Percentiles rank a stretch among this genome's conserved stretches.
These are phyloP conservation scores for Coccomyxa sp. DNA, from an alignment of 139 green algal species.

Conservation along the genomic window DNA sequence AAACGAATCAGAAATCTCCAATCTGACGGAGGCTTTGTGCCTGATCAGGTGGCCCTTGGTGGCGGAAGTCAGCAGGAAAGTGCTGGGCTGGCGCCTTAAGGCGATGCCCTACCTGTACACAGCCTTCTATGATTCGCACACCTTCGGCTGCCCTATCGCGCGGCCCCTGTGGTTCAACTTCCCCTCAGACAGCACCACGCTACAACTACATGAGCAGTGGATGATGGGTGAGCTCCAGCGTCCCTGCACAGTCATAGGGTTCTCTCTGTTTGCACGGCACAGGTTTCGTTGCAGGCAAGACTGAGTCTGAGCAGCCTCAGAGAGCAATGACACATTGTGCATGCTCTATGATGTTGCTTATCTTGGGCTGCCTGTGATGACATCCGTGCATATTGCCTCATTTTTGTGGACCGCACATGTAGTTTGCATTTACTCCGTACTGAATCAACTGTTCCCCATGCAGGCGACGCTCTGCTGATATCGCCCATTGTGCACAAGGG, in stretches of 20 bases:
- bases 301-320: too few relatives aligned
- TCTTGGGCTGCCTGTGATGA: too few relatives aligned
- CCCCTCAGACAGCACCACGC: constrained; percentile 18
- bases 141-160: constrained; percentile 48
- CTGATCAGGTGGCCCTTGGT: not conserved
- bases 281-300: too few relatives aligned
- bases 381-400: too few relatives aligned
- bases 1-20: too few relatives aligned
- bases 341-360: too few relatives aligned
- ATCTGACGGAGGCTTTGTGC: not conserved
- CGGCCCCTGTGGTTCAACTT: constrained; percentile 57
- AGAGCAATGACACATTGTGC: constrained; percentile 5
- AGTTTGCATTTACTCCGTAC: not conserved
- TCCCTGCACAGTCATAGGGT: not conserved
- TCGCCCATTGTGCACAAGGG: constrained; percentile 54
- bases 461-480: constrained; percentile 45
- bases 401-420: too few relatives aligned
- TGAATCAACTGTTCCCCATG: not conserved
- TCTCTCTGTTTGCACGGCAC: not conserved
- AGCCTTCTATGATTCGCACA: constrained; percentile 23
- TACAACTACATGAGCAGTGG: constrained; percentile 41
- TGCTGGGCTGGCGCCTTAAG: not conserved
- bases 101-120: constrained; percentile 63
- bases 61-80: constrained; percentile 6
- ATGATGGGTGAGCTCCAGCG: constrained; percentile 39